Evolutionary conservation across 2,329 filamentous ascomycete species (phyloP).

Genomic region (Beauveria sp.): DNA sequence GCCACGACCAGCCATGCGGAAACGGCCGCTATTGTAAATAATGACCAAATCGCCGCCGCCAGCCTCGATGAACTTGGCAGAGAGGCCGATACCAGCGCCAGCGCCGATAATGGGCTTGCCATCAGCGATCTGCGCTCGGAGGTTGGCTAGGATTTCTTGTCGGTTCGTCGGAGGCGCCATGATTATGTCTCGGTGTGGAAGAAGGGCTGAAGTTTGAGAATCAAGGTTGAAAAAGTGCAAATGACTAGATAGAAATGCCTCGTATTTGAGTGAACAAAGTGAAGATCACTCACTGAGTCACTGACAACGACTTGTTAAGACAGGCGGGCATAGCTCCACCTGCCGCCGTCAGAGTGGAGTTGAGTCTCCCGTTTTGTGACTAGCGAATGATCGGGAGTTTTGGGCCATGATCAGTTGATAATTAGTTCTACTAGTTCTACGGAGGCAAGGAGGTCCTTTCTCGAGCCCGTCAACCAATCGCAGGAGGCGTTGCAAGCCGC

Average conservation of each 20-base stretch:
- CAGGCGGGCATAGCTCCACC: background rate
- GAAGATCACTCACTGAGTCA: background rate
- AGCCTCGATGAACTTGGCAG: conserved; percentile 62
- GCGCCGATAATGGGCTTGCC: conserved; percentile 59
- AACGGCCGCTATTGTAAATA: conserved; percentile 65
- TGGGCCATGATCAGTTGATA: background rate
- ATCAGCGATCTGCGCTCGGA: conserved; percentile 45
- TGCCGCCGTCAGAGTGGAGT: conserved; percentile 2
- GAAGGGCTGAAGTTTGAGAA: background rate
- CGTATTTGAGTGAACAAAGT: background rate
- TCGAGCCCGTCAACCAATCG: background rate
- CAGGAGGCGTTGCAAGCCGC: background rate
- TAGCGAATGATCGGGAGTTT: background rate
- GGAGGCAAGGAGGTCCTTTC: background rate
- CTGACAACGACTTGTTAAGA: too few relatives aligned
- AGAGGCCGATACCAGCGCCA: conserved; percentile 62
- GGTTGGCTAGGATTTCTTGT: conserved; percentile 44
- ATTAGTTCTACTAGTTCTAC: background rate
- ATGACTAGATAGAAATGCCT: background rate
- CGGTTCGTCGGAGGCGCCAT: conserved; percentile 54
- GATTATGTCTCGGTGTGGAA: background rate
- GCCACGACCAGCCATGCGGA: conserved; percentile 64
- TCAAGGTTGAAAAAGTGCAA: background rate
- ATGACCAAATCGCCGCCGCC: conserved; percentile 64
- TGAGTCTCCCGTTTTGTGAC: background rate